Conservation (phyloP, 345 rosid genomes). For the Eucalyptus tenuipes region DNA sequence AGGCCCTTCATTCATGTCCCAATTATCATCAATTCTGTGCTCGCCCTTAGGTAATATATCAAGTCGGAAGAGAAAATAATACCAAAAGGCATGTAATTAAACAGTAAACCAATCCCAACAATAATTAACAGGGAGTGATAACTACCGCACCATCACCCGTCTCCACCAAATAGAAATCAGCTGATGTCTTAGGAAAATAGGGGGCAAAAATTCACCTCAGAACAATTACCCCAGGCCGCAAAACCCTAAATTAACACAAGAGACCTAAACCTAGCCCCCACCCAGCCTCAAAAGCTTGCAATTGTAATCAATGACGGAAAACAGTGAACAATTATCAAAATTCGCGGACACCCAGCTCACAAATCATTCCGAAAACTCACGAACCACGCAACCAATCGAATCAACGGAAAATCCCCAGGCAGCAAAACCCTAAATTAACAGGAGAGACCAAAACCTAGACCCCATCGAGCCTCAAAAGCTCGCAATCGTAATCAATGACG, state of each 20-base stretch:
- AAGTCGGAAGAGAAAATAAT: background rate
- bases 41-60: background rate
- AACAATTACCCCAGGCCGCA: background rate
- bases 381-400: background rate
- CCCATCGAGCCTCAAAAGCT: no score
- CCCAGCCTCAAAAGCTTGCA: background rate
- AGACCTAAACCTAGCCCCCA: background rate
- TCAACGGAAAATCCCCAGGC: background rate
- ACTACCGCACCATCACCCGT: background rate
- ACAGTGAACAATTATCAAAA: background rate
- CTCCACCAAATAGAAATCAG: background rate
- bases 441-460: no score
- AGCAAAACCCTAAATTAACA: no score
- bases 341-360: background rate
- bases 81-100: background rate
- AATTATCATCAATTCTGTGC: background rate
- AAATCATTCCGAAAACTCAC: background rate
- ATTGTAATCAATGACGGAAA: background rate
- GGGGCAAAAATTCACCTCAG: background rate
- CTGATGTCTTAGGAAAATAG: background rate
- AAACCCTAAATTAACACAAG: background rate
- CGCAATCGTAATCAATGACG: no score
- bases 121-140: background rate
- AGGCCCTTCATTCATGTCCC: background rate
- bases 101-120: background rate